Conservation (phyloP, 345 rosid genomes). For the Pistacia integerrima region DNA sequence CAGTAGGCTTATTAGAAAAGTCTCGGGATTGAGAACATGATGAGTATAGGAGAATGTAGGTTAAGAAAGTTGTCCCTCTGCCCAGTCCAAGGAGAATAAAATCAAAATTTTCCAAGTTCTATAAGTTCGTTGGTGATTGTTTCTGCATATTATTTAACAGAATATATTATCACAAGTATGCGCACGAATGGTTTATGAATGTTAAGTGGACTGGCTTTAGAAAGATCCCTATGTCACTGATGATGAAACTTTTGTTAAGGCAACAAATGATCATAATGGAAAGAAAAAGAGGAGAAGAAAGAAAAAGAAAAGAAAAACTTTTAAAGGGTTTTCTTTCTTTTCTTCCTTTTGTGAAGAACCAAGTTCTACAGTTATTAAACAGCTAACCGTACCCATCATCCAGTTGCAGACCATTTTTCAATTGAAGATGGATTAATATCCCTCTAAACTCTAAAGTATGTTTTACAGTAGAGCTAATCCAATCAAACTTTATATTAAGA, state of each 20-base stretch:
- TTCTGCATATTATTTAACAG: background rate
- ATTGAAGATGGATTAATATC: background rate
- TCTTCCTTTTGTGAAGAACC: background rate
- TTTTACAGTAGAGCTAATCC: background rate
- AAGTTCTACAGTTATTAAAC: constrained; percentile 8
- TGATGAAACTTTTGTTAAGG: constrained; percentile 28
- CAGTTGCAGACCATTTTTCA: constrained; percentile 1
- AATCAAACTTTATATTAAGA: background rate
- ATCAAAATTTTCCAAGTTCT: constrained; percentile 22
- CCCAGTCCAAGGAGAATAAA: constrained; percentile 20
- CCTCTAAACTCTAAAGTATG: background rate
- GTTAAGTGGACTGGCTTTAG: constrained; percentile 25
- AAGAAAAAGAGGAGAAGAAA: too few species aligned
- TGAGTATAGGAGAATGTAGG: background rate
- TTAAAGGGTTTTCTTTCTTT: background rate
- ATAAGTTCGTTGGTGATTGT: background rate
- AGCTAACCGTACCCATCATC: background rate
- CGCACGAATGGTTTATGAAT: constrained; percentile 44
- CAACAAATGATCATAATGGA: background rate
- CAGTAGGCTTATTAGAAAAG: constrained; percentile 16
- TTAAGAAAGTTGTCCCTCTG: constrained; percentile 14
- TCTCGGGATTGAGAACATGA: too few species aligned
- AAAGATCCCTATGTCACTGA: constrained; percentile 22
- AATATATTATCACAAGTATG: constrained; percentile 11
- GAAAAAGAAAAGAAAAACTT: too few species aligned